Conservation (phyloP, 1,139 yeast species). For the Saccharomycopsis hybrid region DNA sequence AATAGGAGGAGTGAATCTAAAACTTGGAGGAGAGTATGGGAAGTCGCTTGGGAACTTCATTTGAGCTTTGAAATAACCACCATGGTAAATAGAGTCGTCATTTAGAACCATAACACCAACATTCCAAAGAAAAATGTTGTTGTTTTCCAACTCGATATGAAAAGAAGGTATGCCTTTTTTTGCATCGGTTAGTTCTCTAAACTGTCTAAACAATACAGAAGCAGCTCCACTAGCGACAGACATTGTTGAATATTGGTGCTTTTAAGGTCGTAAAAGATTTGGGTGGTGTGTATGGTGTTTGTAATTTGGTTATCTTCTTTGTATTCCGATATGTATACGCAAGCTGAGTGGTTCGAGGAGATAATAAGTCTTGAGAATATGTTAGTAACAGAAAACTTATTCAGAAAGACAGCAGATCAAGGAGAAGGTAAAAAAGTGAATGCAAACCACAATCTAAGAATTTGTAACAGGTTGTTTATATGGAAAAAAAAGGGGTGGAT, state of each 20-base stretch:
- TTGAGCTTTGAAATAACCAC: conserved; percentile 93
- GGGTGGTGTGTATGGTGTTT: too few species aligned
- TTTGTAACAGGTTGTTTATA: too few species aligned
- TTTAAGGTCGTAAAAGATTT: too few species aligned
- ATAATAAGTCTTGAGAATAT: too few species aligned
- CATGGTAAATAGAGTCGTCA: conserved; percentile 85
- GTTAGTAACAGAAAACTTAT: too few species aligned
- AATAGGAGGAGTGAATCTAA: conserved; percentile 89
- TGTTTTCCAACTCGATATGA: conserved; percentile 82
- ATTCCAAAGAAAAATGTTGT: conserved; percentile 88
- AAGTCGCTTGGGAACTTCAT: conserved; percentile 89
- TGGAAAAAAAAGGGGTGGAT: too few species aligned
- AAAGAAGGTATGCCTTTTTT: conserved; percentile 87
- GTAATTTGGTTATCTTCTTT: too few species aligned
- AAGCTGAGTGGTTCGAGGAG: too few species aligned
- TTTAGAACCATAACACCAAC: conserved; percentile 89
- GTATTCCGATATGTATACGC: too few species aligned
- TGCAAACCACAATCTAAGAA: too few species aligned
- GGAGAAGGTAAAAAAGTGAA: too few species aligned
- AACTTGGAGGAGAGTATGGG: conserved; percentile 88
- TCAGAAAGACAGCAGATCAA: too few species aligned
- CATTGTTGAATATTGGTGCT: conserved; percentile 1
- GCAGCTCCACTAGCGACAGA: conserved; percentile 35
- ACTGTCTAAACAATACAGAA: conserved; percentile 86
- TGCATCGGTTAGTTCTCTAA: conserved; percentile 88